Percentiles rank a stretch among this genome's conserved stretches.
Evolutionary conservation across 2,329 filamentous ascomycete genomes (phyloP).

Genomic region (Diplocarpon mali): DNA sequence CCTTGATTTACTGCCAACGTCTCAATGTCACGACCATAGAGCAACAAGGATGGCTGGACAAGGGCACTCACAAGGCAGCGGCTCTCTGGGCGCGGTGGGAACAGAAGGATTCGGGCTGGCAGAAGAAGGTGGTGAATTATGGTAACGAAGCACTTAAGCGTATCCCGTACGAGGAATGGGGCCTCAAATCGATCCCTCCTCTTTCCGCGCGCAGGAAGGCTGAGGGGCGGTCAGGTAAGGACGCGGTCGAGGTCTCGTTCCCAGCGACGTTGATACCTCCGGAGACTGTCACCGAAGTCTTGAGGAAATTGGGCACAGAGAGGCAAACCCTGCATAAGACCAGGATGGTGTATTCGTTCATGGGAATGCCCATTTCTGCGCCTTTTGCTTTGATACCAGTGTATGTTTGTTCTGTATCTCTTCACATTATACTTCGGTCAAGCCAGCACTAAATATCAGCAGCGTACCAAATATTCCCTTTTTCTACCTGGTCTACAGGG

Average conservation of each 20-base stretch:
- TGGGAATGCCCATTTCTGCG: constrained; percentile 71
- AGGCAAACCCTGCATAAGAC: constrained; percentile 66
- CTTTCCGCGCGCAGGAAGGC: constrained; percentile 55
- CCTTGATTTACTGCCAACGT: constrained; percentile 84
- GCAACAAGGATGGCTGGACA: constrained; percentile 51
- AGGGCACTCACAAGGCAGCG: constrained; percentile 58
- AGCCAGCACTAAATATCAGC: constrained; percentile 2
- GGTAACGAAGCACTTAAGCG: constrained; percentile 77
- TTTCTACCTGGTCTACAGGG: constrained; percentile 87
- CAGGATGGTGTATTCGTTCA: constrained; percentile 68
- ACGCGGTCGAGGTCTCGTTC: constrained; percentile 64
- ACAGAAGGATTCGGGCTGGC: constrained; percentile 73
- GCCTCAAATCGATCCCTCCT: constrained; percentile 84
- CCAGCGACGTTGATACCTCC: constrained; percentile 59
- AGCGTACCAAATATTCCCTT: constrained; percentile 91
- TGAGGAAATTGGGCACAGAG: constrained; percentile 66
- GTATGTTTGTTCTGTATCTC: constrained; percentile 40
- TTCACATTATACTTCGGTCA: not conserved
- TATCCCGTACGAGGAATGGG: constrained; percentile 97
- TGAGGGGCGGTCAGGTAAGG: constrained; percentile 50
- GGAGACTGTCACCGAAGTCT: constrained; percentile 50
- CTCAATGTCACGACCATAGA: constrained; percentile 45
- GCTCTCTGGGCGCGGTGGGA: constrained; percentile 82
- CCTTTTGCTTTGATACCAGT: constrained; percentile 78
- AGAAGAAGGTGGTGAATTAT: constrained; percentile 73